Evolutionary conservation across 2,329 filamentous ascomycete species (phyloP).

Genomic region (Shiraia bambusicola): DNA sequence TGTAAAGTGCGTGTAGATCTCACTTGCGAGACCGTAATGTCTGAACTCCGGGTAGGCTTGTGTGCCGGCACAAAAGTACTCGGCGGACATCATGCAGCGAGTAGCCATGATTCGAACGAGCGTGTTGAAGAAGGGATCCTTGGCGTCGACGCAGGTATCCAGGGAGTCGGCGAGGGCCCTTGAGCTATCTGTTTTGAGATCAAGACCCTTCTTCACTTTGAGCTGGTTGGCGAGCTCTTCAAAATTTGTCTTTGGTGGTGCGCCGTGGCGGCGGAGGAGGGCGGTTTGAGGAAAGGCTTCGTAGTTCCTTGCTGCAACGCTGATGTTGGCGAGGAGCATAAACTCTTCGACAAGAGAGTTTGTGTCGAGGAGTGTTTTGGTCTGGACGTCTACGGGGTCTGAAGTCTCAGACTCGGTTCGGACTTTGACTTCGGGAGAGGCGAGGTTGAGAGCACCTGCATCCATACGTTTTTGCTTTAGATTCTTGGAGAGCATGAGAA

Average conservation of each 20-base stretch:
- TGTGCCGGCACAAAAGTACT: constrained; percentile 95
- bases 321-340: constrained; percentile 97
- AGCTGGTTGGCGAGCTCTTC: constrained; percentile 91
- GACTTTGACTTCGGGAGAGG: constrained; percentile 96
- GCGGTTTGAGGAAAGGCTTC: constrained; percentile 92
- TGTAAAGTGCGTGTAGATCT: constrained; percentile 99
- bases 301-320: constrained; percentile 87
- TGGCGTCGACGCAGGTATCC: constrained; percentile 75
- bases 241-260: constrained; percentile 94
- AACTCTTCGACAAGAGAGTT: constrained; percentile 99
- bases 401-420: constrained; percentile 94
- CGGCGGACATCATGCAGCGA: constrained; percentile 97
- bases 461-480: constrained; percentile 92
- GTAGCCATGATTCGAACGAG: constrained; percentile 96
- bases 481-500: constrained; percentile 88
- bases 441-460: constrained; percentile 89
- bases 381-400: constrained; percentile 93
- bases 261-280: constrained; percentile 85
- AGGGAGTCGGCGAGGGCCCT: constrained; percentile 92
- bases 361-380: constrained; percentile 89
- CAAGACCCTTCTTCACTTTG: constrained; percentile 78
- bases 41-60: constrained; percentile 92
- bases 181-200: constrained; percentile 81
- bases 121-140: constrained; percentile 96
- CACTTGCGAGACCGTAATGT: constrained; percentile 92